Evolutionary conservation across 2,329 filamentous ascomycete genomes (phyloP), one percentile per base, ranked within the genome.

Genomic region (Fusarium algeriense): DNA sequence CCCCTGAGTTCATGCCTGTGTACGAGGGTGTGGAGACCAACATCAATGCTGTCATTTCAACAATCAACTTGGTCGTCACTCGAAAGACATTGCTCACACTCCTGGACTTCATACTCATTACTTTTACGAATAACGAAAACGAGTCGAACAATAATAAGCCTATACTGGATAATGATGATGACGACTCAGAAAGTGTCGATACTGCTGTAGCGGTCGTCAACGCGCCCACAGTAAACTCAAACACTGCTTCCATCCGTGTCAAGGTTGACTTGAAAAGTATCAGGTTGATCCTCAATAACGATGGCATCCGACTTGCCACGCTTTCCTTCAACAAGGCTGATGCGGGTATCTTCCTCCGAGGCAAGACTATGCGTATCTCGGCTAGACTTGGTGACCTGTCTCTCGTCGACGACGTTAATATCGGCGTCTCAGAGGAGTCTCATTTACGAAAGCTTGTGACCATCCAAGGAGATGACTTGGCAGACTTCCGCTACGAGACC

Each of bases 401-500:
- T 3, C 85, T 99, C 35, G 88, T 98, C 4, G 96, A 99, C 78
- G 96, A 99, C 80, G 90, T 99, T 64, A 97, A 98, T 75, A 89
- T 94, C 69, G 96, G 95, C 28, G 94, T 97, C 1, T 89, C 93
- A 0, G 91, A 92, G 73, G 87, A 92, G 32, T 98, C 95, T 1
- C 89, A 91, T 45, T 86, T 98, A 28, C 91, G 96, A 41, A 91
- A 95, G 72, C 87, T 99, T 26, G 91, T 99, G 43, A 95, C 94
- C 1, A 99, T 99, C 34, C 93, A 99, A 80, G 97, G 97, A 14
- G 91, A 98, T 60, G 95, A 98, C 66, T 88, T 99, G 20, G 95
- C 95, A 3, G 96, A 99, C 79, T 98, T 99, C 84, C 92, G 93
- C 59, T 99, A 99, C 76, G 94, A 99, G 81, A 99, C 96, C 0